Evolutionary conservation across 441 rosid species (phyloP).

Genomic region (Dalechampia spathulata): DNA sequence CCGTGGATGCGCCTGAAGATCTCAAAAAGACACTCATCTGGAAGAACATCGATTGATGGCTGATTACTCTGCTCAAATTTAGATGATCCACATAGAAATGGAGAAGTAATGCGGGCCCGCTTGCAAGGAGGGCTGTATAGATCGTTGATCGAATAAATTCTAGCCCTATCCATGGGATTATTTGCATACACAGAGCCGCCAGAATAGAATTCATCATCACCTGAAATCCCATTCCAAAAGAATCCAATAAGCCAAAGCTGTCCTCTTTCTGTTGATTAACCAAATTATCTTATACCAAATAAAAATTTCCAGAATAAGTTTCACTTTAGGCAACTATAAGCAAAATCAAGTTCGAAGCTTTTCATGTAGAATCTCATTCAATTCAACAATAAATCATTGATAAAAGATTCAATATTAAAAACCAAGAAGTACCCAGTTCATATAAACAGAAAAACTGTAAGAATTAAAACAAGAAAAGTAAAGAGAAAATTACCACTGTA

Average conservation of each 20-base stretch:
- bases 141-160: conserved; percentile 41
- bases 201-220: conserved; percentile 51
- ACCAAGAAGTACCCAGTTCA: background rate
- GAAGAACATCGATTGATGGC: conserved; percentile 67
- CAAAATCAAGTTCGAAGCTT: too few species aligned
- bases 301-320: too few species aligned
- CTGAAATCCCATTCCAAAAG: conserved; percentile 29
- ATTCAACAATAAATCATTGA: background rate
- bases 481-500: conserved; percentile 32
- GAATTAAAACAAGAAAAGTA: background rate
- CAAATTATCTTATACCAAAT: too few species aligned
- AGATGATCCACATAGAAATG: conserved; percentile 26
- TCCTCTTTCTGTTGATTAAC: too few species aligned
- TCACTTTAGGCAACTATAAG: too few species aligned
- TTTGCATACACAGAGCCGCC: conserved; percentile 37
- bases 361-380: too few species aligned
- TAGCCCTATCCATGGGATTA: conserved; percentile 38
- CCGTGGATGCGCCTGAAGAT: conserved; percentile 64
- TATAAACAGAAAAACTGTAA: background rate
- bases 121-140: conserved; percentile 61
- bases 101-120: conserved; percentile 51
- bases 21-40: conserved; percentile 89
- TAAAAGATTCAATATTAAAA: conserved; percentile 12
- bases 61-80: conserved; percentile 32
- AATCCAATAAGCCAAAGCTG: conserved; percentile 21